Base-by-base conservation (phyloP, 805 yeast species). In the Kodamaea leandrae region DNA sequence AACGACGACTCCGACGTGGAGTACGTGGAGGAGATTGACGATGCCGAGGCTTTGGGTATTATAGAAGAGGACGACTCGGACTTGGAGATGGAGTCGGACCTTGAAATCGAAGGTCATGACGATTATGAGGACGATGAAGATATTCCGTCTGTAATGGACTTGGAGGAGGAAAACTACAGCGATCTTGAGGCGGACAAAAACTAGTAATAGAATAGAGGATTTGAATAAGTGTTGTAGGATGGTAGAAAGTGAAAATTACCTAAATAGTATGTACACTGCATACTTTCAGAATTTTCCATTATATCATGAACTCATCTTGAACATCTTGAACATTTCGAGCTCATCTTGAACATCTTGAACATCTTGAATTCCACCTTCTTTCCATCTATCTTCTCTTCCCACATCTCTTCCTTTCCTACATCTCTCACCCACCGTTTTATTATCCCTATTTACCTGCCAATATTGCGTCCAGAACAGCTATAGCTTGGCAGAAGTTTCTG, bases 21-120 rank as follows among this genome's bases (percentile, higher is more conserved):
- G 50, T 83, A 82, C 52, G 66, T 78, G 17, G 91, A 83, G 60
- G 90, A 82, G 51, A 57, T 83, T 18, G 83, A 77, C 53, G 80
- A 75, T 47, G 76, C 76, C 4, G 37, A 50, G 28, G 55, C 45
- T n/a, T 40, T 46, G 40, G 60, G 56, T 3, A 46, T 47, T 6
- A 39, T 45, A 9, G 53, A 37, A 18, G 48, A 45, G 29, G 54
- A 49, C 10, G 43, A 48, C n/a, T n/a, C n/a, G n/a, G n/a, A n/a
- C n/a, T n/a, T n/a, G n/a, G n/a, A n/a, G n/a, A n/a, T n/a, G n/a
- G 49, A 46, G 5, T 46, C 42, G 17, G 51, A 50, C 20, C 18
- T 44, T 21, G 41, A 40, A n/a, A 33, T 44, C 29, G 48, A 49
- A 10, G 51, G 45, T 15, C 45, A 43, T 8, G 53, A 51, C 19